These are phyloP conservation scores for Eutrema heterophyllum DNA, from an alignment of 345 rosid genomes.

Conservation along the genomic window DNA sequence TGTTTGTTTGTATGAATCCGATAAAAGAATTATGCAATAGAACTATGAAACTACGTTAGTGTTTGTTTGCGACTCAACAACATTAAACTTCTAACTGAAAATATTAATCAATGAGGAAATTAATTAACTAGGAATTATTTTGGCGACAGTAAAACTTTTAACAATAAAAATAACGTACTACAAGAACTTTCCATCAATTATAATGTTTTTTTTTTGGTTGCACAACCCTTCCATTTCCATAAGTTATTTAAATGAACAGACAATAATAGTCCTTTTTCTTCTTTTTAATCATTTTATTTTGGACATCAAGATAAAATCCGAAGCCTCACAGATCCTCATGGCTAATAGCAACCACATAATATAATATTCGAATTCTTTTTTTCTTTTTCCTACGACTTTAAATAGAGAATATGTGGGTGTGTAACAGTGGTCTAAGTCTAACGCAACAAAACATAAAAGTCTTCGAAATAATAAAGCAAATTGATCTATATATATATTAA, in stretches of 20 bases:
- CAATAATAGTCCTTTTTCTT: not conserved
- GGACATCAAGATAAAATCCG: not conserved
- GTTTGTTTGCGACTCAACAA: not conserved
- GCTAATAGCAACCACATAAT: not conserved
- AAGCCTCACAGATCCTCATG: slow-evolving; percentile 4
- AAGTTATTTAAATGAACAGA: not conserved
- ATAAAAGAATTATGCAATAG: too few species aligned
- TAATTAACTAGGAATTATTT: not conserved
- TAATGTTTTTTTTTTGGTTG: not conserved
- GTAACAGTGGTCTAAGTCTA: slow-evolving; percentile 1
- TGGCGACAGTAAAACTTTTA: not conserved
- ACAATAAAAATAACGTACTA: not conserved
- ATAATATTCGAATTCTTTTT: not conserved
- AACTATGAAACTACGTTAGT: not conserved
- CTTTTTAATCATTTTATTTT: not conserved
- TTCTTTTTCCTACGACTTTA: not conserved
- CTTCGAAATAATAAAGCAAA: slow-evolving; percentile 12
- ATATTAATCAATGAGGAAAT: not conserved
- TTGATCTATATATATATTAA: not conserved
- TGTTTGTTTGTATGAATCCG: not conserved
- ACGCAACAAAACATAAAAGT: slow-evolving; percentile 9
- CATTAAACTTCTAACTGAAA: not conserved
- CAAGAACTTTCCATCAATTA: not conserved
- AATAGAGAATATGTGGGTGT: slow-evolving; percentile 5
- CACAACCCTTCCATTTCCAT: not conserved